These are phyloP conservation scores for Arthrobotrys sinensis DNA, from an alignment of 2,329 filamentous ascomycete genomes.

Conservation along the genomic window DNA sequence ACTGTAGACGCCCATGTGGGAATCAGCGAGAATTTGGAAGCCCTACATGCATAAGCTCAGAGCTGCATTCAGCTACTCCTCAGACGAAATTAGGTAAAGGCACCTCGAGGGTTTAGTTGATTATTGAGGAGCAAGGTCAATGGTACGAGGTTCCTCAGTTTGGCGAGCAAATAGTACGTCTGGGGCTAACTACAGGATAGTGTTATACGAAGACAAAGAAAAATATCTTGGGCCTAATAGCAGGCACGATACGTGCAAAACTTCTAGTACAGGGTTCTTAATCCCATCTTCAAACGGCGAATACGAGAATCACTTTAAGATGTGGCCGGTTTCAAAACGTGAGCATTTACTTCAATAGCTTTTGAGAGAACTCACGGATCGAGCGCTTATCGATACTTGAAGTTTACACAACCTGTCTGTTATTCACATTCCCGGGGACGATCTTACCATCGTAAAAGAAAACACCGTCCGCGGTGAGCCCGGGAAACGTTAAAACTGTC, in stretches of 20 bases:
- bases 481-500: conserved; percentile 15
- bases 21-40: conserved; percentile 5
- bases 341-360: too few relatives aligned
- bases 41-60: conserved; percentile 29
- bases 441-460: neutral
- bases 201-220: too few relatives aligned
- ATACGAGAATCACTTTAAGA: conserved; percentile 24
- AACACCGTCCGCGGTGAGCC: neutral
- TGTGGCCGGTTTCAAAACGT: conserved; percentile 1
- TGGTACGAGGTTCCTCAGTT: too few relatives aligned
- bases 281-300: conserved; percentile 10
- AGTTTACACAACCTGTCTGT: conserved; percentile 2
- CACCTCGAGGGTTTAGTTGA: neutral
- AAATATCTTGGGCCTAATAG: conserved; percentile 4
- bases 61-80: conserved; percentile 30
- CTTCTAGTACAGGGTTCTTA: neutral
- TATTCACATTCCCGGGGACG: neutral
- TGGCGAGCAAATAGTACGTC: too few relatives aligned
- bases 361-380: conserved; percentile 18
- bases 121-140: neutral
- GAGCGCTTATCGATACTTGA: conserved; percentile 22
- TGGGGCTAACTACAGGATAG: too few relatives aligned
- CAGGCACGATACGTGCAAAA: neutral
- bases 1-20: conserved; percentile 44
- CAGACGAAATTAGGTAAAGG: conserved; percentile 1